These are phyloP conservation scores for Fusarium nematophilum DNA, from an alignment of 2,329 filamentous ascomycete genomes.

Conservation along the genomic window DNA sequence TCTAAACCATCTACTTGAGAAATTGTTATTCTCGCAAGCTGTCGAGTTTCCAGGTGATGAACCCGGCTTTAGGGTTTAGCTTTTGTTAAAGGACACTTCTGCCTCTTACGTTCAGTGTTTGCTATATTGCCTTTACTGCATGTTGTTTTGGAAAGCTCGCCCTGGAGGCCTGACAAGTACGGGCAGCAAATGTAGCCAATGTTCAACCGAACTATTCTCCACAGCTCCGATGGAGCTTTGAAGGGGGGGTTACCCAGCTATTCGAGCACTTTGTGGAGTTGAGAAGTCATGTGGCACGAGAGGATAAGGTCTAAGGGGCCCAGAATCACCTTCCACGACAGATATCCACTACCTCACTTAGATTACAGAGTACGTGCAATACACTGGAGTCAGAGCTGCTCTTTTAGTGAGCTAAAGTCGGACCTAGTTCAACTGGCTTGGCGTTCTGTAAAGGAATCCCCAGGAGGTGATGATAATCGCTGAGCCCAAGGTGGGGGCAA, in stretches of 20 bases:
- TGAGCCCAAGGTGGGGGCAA: neutral
- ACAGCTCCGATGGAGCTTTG: neutral
- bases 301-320: neutral
- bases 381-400: neutral
- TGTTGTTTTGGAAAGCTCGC: too few relatives aligned
- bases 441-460: neutral
- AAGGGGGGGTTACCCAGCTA: neutral
- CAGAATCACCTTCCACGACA: neutral
- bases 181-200: neutral
- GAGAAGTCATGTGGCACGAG: neutral
- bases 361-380: neutral
- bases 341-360: neutral
- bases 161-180: neutral
- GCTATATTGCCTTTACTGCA: too few relatives aligned
- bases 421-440: neutral
- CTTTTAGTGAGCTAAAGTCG: neutral
- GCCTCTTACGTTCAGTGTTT: too few relatives aligned
- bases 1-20: too few relatives aligned
- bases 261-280: conserved; percentile 9
- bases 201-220: too few relatives aligned
- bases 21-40: too few relatives aligned
- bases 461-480: neutral
- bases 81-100: too few relatives aligned
- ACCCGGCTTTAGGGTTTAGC: too few relatives aligned
- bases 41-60: too few relatives aligned